Conservation (phyloP, 1,284 basidiomycete species). For the Thecaphora thlaspeos region DNA sequence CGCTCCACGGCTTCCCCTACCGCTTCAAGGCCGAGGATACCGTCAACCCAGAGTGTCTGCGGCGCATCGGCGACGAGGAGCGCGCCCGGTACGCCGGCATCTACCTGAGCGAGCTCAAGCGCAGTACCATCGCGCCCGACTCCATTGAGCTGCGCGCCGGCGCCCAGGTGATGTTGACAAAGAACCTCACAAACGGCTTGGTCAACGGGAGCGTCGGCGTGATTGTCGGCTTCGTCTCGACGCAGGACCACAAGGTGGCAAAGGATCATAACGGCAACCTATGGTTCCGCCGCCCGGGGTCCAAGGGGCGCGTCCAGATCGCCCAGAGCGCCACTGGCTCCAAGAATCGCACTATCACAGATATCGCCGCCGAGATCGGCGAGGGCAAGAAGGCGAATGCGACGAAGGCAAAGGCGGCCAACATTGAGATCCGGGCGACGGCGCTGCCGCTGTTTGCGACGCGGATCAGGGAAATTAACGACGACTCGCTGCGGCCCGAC, state of each 20-base stretch:
- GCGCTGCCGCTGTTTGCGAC: background rate
- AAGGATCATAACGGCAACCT: background rate
- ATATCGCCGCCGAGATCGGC: no score
- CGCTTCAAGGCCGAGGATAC: slow-evolving; percentile 1
- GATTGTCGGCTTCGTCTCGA: slow-evolving; percentile 66
- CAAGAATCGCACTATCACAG: no score
- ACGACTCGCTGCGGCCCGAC: background rate
- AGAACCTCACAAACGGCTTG: slow-evolving; percentile 69
- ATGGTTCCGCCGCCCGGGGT: background rate
- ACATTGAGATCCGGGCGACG: no score
- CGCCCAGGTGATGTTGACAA: slow-evolving; percentile 69
- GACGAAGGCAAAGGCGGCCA: no score
- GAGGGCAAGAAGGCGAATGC: no score
- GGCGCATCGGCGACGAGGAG: background rate
- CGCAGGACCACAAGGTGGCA: background rate
- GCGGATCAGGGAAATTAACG: background rate
- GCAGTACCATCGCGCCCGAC: slow-evolving; percentile 57
- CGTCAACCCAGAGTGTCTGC: background rate
- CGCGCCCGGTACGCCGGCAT: slow-evolving; percentile 2
- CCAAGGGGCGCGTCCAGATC: background rate
- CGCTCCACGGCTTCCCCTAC: background rate
- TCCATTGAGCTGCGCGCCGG: slow-evolving; percentile 66
- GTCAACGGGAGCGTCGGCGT: slow-evolving; percentile 78
- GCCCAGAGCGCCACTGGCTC: background rate
- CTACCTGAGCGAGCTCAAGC: slow-evolving; percentile 26